Evolutionary conservation across 202 grass and related monocot species (phyloP), one percentile per base, ranked within the genome.

Genomic region (Musa balbisiana): DNA sequence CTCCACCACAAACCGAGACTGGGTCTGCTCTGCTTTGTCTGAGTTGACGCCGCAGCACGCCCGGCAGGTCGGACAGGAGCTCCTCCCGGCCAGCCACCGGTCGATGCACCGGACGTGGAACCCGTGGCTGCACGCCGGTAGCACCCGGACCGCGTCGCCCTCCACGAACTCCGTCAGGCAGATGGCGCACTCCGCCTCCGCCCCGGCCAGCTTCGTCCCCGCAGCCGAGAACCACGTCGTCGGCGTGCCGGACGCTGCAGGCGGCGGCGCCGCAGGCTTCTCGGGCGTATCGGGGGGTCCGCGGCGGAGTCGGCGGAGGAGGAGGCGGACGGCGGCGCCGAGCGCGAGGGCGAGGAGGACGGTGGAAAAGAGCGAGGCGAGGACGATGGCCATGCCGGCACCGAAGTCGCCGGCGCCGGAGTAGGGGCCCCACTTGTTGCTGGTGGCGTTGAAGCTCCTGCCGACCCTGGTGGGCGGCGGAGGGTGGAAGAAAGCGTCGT

Each of bases 321-420:
- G 55, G 90, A 86, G 82, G 51, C 84, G 82, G 56, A 87, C 81
- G 56, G 77, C 78, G 72, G 90, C 86, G 80, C 84, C 82, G 29
- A 96, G 55, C 9, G 84, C 82, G 16, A 90, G 77, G 17, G 84
- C 90, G 13, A 96, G 82, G 1, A 73, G 73, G 0, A 87, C 64
- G 14, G 86, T 84, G 50, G 83, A 75, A 5, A 96, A 83, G 51
- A 96, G 85, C 0, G 73, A 82, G 1, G 84, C 85, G 8, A 96
- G 90, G 86, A 96, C 85, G 84, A 96, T 82, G 73, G 84, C 82
- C 93, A 96, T 90, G 90, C 82, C 92, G 76, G 84, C 62, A 64
- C 87, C 83, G 84, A 96, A 92, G 70, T 92, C 87, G 13, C 82
- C 75, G 50, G 86, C 88, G 72, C 89, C 80, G 12, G 92, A 85